Evolutionary conservation across 306 rosid species (phyloP).

Genomic region (Dryas alaskensis): DNA sequence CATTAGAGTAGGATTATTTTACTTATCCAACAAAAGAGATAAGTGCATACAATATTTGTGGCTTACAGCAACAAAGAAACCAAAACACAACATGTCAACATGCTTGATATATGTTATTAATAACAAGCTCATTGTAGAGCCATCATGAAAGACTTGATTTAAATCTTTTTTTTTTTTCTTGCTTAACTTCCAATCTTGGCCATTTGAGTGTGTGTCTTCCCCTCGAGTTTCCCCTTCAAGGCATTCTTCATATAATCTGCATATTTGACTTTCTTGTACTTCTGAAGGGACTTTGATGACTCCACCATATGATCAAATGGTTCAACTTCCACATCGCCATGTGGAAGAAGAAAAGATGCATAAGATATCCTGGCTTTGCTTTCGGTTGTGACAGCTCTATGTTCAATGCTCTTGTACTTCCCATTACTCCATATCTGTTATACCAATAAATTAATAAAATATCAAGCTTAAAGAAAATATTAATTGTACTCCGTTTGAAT

Average conservation of each 20-base stretch:
- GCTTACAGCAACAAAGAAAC: no score
- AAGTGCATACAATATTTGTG: no score
- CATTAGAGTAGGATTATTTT: no score
- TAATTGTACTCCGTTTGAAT: not conserved
- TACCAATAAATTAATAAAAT: not conserved
- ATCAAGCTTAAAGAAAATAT: not conserved
- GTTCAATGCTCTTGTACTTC: constrained; percentile 46
- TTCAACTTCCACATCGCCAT: constrained; percentile 29
- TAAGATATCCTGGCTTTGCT: constrained; percentile 28
- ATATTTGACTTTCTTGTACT: constrained; percentile 31
- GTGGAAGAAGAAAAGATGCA: constrained; percentile 29
- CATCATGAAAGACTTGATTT: not conserved
- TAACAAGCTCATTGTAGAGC: no score
- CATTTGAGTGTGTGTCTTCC: constrained; percentile 29
- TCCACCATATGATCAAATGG: constrained; percentile 34
- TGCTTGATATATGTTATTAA: no score
- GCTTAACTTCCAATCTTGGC: constrained; percentile 11
- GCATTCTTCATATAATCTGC: constrained; percentile 38
- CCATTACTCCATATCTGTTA: constrained; percentile 52
- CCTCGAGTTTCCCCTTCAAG: constrained; percentile 28
- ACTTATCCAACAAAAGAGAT: no score
- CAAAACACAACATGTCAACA: no score
- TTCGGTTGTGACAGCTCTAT: constrained; percentile 37
- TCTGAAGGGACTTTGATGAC: constrained; percentile 16
- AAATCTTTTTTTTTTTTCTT: not conserved